Conservation (phyloP, 1,139 yeast species). For the Hansenula sp. region DNA sequence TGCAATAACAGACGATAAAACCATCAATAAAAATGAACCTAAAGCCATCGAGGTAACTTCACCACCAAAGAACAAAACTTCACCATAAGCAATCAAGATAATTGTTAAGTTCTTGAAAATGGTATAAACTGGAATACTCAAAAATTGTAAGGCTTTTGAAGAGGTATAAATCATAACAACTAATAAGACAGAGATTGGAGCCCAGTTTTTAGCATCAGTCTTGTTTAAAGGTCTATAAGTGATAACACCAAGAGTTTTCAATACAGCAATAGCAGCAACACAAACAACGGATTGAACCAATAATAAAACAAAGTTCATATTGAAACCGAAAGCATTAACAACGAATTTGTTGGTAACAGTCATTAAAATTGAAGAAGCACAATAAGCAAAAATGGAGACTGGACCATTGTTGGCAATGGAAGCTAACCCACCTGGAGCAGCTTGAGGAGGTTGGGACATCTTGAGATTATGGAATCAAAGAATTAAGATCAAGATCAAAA, state of each 20-base stretch:
- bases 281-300: slow-evolving; percentile 84
- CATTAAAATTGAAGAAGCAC: slow-evolving; percentile 92
- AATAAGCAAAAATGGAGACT: slow-evolving; percentile 80
- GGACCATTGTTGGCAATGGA: slow-evolving; percentile 74
- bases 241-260: slow-evolving; percentile 73
- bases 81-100: slow-evolving; percentile 96
- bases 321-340: slow-evolving; percentile 76
- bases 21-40: slow-evolving; percentile 86
- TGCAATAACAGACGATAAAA: slow-evolving; percentile 87
- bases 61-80: slow-evolving; percentile 96
- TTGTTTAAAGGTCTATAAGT: slow-evolving; percentile 82
- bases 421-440: slow-evolving; percentile 15
- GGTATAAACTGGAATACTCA: slow-evolving; percentile 93
- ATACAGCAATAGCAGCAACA: slow-evolving; percentile 61
- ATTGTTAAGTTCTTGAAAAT: slow-evolving; percentile 97
- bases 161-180: slow-evolving; percentile 96
- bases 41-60: slow-evolving; percentile 86
- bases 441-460: slow-evolving; percentile 13
- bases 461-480: neutral
- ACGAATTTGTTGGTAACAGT: slow-evolving; percentile 97
- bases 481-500: no score
- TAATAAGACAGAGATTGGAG: slow-evolving; percentile 85
- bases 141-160: slow-evolving; percentile 87
- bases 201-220: slow-evolving; percentile 92
- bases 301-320: slow-evolving; percentile 85